Evolutionary conservation across 352 stramenopile species (phyloP), one percentile per base, ranked within the genome.

Genomic region (Albugo candida): DNA sequence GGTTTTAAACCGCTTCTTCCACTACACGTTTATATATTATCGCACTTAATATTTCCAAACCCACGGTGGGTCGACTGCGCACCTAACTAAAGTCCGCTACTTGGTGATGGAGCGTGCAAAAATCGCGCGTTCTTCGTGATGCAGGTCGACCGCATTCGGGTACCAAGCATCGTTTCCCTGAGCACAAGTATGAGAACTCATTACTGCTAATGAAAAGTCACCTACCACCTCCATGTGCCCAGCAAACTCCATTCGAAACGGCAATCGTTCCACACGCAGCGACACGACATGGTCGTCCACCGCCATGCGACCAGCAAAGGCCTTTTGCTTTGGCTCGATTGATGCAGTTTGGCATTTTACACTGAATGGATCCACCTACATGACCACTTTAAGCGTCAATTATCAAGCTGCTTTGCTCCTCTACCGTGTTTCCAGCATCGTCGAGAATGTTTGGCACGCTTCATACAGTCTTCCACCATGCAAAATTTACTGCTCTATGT

Each of bases 291-390:
- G 83, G 83, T 47, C 70, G 83, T n/a, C 78, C 78, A 1, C 78
- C 78, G 37, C 78, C 78, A 52, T 92, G 78, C 0, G 71, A 85
- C 78, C 76, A 88, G 54, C 78, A 92, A 41, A 81, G 80, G 13
- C 78, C 78, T n/a, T 72, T 60, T 24, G 75, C 84, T 56, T 88
- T 87, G 55, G 75, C 76, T n/a, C 76, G 74, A 45, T 88, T 88
- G 34, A 70, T 62, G 49, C 78, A 92, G 17, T 59, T 63, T 4
- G 57, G 51, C 27, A 83, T 56, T 49, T 80, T 87, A 60, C 77
- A 89, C 45, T 72, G 63, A 1, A 59, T 81, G 10, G 73, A 86
- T n/a, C 73, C 73, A 41, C 67, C 67, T 73, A 34, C 36, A 43
- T 16, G 14, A 35, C n/a, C n/a, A 16, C 21, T 19, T n/a, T 18